Conservation (phyloP, 2,329 filamentous ascomycete species). For the Aaosphaeria arxii region DNA sequence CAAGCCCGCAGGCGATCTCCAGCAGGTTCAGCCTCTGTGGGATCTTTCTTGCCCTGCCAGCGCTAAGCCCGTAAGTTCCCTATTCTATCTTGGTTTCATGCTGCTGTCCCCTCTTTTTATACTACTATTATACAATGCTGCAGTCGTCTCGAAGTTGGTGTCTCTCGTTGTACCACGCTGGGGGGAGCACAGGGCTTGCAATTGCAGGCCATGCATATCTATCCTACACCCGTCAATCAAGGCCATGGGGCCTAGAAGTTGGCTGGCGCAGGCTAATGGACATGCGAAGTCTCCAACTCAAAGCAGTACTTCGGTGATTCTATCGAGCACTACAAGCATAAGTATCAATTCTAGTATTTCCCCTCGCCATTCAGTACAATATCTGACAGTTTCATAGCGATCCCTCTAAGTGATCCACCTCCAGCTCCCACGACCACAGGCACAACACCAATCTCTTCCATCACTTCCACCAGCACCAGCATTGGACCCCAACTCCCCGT, state of each 20-base stretch:
- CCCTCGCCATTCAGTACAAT: neutral
- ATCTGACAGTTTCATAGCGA: constrained; percentile 1
- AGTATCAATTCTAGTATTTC: neutral
- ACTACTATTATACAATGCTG: constrained; percentile 17
- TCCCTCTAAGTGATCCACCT: constrained; percentile 6
- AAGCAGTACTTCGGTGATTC: constrained; percentile 10
- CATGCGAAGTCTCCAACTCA: constrained; percentile 15
- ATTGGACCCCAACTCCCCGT: neutral
- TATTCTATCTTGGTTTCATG: constrained; percentile 14
- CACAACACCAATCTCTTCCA: constrained; percentile 5
- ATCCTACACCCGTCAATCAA: constrained; percentile 10
- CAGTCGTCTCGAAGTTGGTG: constrained; percentile 12
- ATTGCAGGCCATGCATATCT: neutral
- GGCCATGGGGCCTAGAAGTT: constrained; percentile 11
- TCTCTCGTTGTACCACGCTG: constrained; percentile 7
- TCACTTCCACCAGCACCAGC: constrained; percentile 3
- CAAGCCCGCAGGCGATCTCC: constrained; percentile 47
- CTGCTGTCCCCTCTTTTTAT: constrained; percentile 17
- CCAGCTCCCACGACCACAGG: constrained; percentile 3
- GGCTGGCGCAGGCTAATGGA: constrained; percentile 25
- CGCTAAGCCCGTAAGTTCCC: constrained; percentile 24
- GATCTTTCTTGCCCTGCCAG: constrained; percentile 33
- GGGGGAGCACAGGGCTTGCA: no score
- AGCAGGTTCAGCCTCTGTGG: constrained; percentile 28
- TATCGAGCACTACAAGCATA: constrained; percentile 3